Base-by-base conservation (phyloP, 805 yeast genomes). In the Myxozyma neotropica region DNA sequence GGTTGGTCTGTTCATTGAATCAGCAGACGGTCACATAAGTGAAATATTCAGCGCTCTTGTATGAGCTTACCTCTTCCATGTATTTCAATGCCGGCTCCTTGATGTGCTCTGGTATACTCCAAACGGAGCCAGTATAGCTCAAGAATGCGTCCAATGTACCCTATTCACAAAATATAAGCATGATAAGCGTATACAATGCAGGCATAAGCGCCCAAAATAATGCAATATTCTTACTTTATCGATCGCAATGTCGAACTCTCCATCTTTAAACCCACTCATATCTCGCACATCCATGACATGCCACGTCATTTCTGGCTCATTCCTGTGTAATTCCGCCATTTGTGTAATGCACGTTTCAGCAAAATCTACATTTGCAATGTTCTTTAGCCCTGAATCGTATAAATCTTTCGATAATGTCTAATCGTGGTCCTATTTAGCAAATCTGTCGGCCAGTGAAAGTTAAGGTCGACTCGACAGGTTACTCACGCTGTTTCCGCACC, bases 91-190 rank as follows among this genome's bases (percentile, higher is more conserved):
- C 59, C 21, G 63, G 48, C 10, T 29, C 47, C 46, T 63, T 50
- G 53, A 68, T 63, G n/a, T 67, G 54, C 15, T 49, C 58, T 3
- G 70, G 70, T 15, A 68, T 48, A 15, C 53, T 59, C 70, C 70
- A 68, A n/a, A 68, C 70, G 2, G 70, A 67, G 6, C 70, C 70
- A 12, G 62, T 57, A 42, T 68, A 68, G 54, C 70, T 62, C 31
- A 68, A 33, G 21, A 68, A 53, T 8, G 70, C 70, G 43, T 68
- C 70, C 17, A 68, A 55, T 2, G 70, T 68, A 12, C 71, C 70
- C 66, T 62, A 21, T 19, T 42, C 13, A 8, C 21, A 6, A 38
- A 38, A 12, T 3, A 27, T 15, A 31, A 15, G 33, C 17, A 10
- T 19, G 3, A 24, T 3, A 38, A 38, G 17, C 10, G 8, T 19